A percentile compares a stretch with the other conserved stretches of the same genome.
These are phyloP conservation scores for Xylaria sp. DNA, from an alignment of 2,329 filamentous ascomycete species.

Conservation along the genomic window DNA sequence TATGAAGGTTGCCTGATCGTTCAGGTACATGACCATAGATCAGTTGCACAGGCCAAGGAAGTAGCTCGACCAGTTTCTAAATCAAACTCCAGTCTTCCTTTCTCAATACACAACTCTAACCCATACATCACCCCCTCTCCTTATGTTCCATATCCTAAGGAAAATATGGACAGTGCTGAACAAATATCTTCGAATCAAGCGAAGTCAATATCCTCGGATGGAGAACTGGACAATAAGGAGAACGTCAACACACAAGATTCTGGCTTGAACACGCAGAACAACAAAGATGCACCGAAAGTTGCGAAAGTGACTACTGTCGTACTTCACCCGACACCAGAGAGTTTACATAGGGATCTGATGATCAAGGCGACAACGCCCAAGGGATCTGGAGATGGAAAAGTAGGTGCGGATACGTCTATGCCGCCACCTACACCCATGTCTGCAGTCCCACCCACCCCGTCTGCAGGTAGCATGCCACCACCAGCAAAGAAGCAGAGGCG, in stretches of 20 bases:
- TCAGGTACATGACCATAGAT: constrained; percentile 87
- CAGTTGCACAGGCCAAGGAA: constrained; percentile 65
- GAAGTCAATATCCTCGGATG: constrained; percentile 49
- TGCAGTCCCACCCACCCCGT: constrained; percentile 65
- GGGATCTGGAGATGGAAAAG: constrained; percentile 46
- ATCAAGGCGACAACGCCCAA: constrained; percentile 76
- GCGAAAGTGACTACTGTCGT: constrained; percentile 78
- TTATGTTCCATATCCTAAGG: constrained; percentile 75
- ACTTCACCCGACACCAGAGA: constrained; percentile 81
- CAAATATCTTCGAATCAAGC: constrained; percentile 39
- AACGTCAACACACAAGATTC: constrained; percentile 60
- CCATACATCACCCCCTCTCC: constrained; percentile 89
- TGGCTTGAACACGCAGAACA: constrained; percentile 52
- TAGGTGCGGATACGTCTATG: constrained; percentile 46
- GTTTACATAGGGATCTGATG: constrained; percentile 74
- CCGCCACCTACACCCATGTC: constrained; percentile 72
- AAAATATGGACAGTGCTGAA: constrained; percentile 43
- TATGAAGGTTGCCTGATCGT: constrained; percentile 97
- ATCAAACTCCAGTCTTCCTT: constrained; percentile 68
- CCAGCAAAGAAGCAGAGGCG: constrained; percentile 72
- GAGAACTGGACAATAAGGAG: constrained; percentile 60
- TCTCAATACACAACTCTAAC: constrained; percentile 92
- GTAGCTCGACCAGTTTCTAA: constrained; percentile 58
- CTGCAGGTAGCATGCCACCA: constrained; percentile 62
- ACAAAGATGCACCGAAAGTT: constrained; percentile 59